These are phyloP conservation scores for Entamoeba moshkovskii DNA, from an alignment of 208 protist species.

Conservation along the genomic window DNA sequence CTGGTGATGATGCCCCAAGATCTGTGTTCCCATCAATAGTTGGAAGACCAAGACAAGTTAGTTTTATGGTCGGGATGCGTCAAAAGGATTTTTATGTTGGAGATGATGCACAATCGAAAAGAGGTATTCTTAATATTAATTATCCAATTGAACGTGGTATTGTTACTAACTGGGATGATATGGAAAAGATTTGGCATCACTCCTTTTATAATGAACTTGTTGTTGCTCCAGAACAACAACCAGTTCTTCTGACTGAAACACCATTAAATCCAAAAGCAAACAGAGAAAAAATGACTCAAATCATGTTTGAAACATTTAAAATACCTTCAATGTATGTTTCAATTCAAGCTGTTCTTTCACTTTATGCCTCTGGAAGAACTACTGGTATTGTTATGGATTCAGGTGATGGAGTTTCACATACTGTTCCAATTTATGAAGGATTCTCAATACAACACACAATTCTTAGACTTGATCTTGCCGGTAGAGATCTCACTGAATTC, in stretches of 20 bases:
- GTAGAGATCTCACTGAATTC: constrained; percentile 56
- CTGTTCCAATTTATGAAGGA: constrained; percentile 68
- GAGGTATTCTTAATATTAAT: constrained; percentile 25
- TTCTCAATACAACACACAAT: constrained; percentile 56
- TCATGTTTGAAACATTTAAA: too few relatives aligned
- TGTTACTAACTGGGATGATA: constrained; percentile 26
- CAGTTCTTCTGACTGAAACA: constrained; percentile 57
- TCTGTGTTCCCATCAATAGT: constrained; percentile 67
- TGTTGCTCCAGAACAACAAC: constrained; percentile 53
- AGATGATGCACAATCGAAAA: constrained; percentile 22
- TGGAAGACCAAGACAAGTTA: constrained; percentile 67
- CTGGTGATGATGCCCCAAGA: constrained; percentile 84
- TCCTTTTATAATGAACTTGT: constrained; percentile 39
- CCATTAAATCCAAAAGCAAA: constrained; percentile 65
- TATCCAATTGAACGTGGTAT: constrained; percentile 40
- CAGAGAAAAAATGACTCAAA: constrained; percentile 30
- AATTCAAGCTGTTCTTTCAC: constrained; percentile 33
- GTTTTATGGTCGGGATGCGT: constrained; percentile 1
- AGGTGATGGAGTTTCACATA: constrained; percentile 66
- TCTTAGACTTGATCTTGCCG: constrained; percentile 51
- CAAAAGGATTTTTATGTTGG: constrained; percentile 23
- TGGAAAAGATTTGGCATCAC: constrained; percentile 71
- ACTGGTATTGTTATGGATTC: constrained; percentile 44
- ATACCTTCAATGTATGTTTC: constrained; percentile 30
- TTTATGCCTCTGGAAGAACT: constrained; percentile 31